Base-by-base conservation (phyloP, 2,329 filamentous ascomycete genomes). In the Pseudogymnoascus sp. region DNA sequence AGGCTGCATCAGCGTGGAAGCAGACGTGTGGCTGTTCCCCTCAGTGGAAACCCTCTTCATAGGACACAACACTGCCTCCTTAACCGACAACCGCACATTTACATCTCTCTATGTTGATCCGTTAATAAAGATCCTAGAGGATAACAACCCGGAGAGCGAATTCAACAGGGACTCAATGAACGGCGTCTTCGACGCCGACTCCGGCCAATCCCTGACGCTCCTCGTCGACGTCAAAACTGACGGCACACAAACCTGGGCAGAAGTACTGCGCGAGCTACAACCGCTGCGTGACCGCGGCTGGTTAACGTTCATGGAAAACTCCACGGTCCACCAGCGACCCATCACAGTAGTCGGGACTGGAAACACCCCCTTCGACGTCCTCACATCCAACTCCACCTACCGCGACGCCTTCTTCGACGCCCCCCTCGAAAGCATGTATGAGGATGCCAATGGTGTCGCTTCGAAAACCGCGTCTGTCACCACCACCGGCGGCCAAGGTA, bases 291-390 rank as follows among this genome's bases (percentile, higher is more conserved):
- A 82, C 42, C 77, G 76, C 42, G 80, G 80, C n/a, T 90, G 80
- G 78, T 72, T 87, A 18, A 81, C 78, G 11, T 78, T 75, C 65
- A 79, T 82, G 61, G 75, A 82, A 23, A 77, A 84, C 59, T 78
- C 76, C 14, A 70, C 75, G 14, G 70, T 88, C 2, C 72, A 82
- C 38, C 70, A 75, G 21, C 77, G 87, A 0, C 84, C 85, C 0
- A 74, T 91, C 37, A 91, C 87, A 0, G 81, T 91, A 1, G 85
- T 91, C 1, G 86, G 82, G 1, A 89, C 86, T 1, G 88, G 89
- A 11, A 82, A 83, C 66, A 81, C 84, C 0, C 84, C 81, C 0
- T 86, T 87, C 68, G 78, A 84, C 62, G 70, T 80, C 7, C 69
- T 89, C 8, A 74, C 79, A 3, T 72, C 75, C n/a, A 83, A 84